These are phyloP conservation scores for Lodderomyces parapsilosis DNA, from an alignment of 1,139 yeast genomes.

Conservation along the genomic window DNA sequence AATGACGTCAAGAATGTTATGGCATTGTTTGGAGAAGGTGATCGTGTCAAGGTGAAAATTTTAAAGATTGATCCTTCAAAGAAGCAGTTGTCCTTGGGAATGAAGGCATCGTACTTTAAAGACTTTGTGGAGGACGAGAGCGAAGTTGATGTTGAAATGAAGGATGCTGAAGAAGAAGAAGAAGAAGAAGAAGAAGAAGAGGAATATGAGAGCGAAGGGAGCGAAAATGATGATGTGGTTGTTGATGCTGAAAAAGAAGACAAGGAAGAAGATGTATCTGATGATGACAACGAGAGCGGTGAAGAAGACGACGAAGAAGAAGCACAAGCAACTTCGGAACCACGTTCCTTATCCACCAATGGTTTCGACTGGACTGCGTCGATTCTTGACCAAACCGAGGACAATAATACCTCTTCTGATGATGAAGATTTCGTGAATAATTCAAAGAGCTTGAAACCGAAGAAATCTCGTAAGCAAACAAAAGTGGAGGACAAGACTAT, in stretches of 20 bases:
- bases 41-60: slow-evolving; percentile 81
- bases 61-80: slow-evolving; percentile 61
- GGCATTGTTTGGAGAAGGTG: slow-evolving; percentile 80
- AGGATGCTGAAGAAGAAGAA: slow-evolving; percentile 25
- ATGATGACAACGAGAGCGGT: slow-evolving; percentile 22
- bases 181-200: slow-evolving; percentile 27
- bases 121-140: slow-evolving; percentile 35
- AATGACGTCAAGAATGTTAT: slow-evolving; percentile 47
- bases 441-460: slow-evolving; percentile 36
- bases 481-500: slow-evolving; percentile 78
- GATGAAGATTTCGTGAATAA: slow-evolving; percentile 47
- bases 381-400: slow-evolving; percentile 75
- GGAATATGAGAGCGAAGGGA: slow-evolving; percentile 23
- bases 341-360: slow-evolving; percentile 68
- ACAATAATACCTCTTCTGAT: slow-evolving; percentile 46
- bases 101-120: slow-evolving; percentile 89
- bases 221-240: slow-evolving; percentile 14
- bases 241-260: slow-evolving; percentile 23
- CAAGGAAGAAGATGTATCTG: too few relatives aligned
- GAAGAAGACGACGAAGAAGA: slow-evolving; percentile 22
- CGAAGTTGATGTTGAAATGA: slow-evolving; percentile 33
- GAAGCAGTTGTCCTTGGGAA: slow-evolving; percentile 80
- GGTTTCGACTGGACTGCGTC: slow-evolving; percentile 96
- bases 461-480: slow-evolving; percentile 40
- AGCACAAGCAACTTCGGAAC: slow-evolving; percentile 18